phyloP scores from a whole-genome alignment of 306 rosid species.

The Cajanus cajan region DNA sequence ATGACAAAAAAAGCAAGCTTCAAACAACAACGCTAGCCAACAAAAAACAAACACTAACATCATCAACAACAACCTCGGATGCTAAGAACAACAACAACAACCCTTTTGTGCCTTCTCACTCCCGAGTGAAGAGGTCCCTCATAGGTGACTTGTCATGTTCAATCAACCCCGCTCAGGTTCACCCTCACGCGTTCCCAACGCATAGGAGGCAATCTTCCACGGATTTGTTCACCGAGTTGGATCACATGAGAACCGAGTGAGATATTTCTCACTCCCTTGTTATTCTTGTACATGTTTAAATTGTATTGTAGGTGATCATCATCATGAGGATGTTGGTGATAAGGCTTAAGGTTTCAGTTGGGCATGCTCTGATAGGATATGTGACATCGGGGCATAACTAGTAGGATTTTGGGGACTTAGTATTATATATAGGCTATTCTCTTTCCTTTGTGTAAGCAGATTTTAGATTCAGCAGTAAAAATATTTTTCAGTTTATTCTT shows the following conservation, averaged over 20 bases:
- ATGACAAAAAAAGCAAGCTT: conserved; percentile 64
- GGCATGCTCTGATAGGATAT: no score
- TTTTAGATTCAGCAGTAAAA: no score
- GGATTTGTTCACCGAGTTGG: conserved; percentile 84
- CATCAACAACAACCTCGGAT: conserved; percentile 40
- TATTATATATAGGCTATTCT: no score
- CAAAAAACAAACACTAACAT: conserved; percentile 52
- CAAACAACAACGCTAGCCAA: conserved; percentile 26
- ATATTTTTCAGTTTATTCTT: no score
- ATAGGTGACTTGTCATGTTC: conserved; percentile 79
- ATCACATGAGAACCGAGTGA: conserved; percentile 91
- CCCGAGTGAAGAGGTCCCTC: conserved; percentile 77
- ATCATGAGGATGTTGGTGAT: no score
- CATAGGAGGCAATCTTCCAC: conserved; percentile 93
- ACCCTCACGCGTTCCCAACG: conserved; percentile 58
- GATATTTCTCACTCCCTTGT: no score
- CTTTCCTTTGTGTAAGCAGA: no score
- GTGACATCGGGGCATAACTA: no score
- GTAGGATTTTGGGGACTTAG: no score
- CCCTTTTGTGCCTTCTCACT: conserved; percentile 53
- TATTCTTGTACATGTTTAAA: no score
- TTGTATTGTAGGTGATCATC: no score
- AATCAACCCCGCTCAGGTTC: conserved; percentile 57
- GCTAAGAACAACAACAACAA: conserved; percentile 40
- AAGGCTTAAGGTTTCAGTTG: no score